Conservation (phyloP, 148 eudicot genomes). For the Vaccinium myrtillus region DNA sequence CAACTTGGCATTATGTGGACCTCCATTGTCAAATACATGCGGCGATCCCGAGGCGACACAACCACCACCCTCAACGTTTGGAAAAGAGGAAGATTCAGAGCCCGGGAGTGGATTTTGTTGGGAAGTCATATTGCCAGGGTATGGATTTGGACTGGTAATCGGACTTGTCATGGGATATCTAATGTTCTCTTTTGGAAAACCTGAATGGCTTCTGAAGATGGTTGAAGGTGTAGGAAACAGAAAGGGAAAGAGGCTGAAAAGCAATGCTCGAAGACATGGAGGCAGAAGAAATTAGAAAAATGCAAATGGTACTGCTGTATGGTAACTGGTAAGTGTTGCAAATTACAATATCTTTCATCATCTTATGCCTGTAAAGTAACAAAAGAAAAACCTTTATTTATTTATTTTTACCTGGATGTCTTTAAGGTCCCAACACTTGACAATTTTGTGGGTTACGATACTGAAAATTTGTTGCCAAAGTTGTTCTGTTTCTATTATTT, state of each 20-base stretch:
- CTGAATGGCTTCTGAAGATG: neutral
- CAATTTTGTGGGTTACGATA: too few species aligned
- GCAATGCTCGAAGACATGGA: neutral
- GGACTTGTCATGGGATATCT: neutral
- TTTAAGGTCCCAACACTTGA: too few species aligned
- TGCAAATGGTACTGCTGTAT: neutral
- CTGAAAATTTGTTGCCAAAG: too few species aligned
- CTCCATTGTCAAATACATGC: neutral
- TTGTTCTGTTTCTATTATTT: too few species aligned
- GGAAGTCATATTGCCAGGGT: neutral
- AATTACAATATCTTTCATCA: neutral
- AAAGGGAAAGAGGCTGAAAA: neutral
- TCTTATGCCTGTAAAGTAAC: too few species aligned
- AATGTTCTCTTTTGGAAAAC: neutral
- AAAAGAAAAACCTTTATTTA: too few species aligned
- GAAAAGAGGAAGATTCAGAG: neutral
- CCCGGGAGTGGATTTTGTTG: neutral
- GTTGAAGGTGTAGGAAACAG: neutral
- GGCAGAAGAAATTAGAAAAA: neutral
- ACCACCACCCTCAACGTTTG: neutral
- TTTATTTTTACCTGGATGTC: too few species aligned
- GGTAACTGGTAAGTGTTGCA: neutral
- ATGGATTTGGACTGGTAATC: neutral
- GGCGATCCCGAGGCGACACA: neutral
- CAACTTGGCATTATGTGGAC: neutral